These are phyloP conservation scores for Incumbomyces lentus DNA, from an alignment of 2,329 filamentous ascomycete species.

Conservation along the genomic window DNA sequence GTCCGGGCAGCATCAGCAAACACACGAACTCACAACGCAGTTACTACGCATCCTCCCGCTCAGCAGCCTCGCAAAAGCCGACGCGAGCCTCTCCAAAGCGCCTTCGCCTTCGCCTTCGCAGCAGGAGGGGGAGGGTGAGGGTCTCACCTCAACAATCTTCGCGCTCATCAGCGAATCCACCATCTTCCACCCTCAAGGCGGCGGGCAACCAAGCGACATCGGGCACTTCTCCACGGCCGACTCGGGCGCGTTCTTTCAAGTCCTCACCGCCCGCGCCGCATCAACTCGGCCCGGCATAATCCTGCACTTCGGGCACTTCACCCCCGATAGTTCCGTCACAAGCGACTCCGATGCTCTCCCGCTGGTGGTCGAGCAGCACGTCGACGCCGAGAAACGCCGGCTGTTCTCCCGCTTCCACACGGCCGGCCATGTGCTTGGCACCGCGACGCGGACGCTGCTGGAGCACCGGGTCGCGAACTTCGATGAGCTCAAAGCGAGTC, in stretches of 20 bases:
- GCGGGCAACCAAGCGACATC: constrained; percentile 60
- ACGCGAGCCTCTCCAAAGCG: constrained; percentile 50
- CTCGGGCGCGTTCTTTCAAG: constrained; percentile 31
- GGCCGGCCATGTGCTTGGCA: constrained; percentile 61
- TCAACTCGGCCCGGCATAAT: constrained; percentile 43
- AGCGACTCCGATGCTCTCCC: not conserved
- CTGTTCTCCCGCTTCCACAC: constrained; percentile 62
- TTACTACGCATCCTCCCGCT: constrained; percentile 39
- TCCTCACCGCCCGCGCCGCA: constrained; percentile 49
- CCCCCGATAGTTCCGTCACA: constrained; percentile 6
- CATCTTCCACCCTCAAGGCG: constrained; percentile 68
- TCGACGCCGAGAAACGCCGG: constrained; percentile 51
- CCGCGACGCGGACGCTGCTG: constrained; percentile 52
- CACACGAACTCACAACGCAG: constrained; percentile 33
- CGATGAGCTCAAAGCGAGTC: constrained; percentile 60
- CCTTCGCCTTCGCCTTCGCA: constrained; percentile 43
- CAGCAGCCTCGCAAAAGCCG: constrained; percentile 39
- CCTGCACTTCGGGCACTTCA: constrained; percentile 56
- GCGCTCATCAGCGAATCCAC: constrained; percentile 49
- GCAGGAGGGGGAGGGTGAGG: no score
- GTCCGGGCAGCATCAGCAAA: constrained; percentile 32
- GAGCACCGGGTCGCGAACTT: constrained; percentile 44
- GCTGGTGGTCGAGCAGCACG: constrained; percentile 35
- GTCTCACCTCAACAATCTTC: not conserved
- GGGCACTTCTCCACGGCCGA: constrained; percentile 41